Percentiles rank a stretch among this genome's conserved stretches.
These are phyloP conservation scores for Yamadazyma conglobata DNA, from an alignment of 1,139 yeast species.

Conservation along the genomic window DNA sequence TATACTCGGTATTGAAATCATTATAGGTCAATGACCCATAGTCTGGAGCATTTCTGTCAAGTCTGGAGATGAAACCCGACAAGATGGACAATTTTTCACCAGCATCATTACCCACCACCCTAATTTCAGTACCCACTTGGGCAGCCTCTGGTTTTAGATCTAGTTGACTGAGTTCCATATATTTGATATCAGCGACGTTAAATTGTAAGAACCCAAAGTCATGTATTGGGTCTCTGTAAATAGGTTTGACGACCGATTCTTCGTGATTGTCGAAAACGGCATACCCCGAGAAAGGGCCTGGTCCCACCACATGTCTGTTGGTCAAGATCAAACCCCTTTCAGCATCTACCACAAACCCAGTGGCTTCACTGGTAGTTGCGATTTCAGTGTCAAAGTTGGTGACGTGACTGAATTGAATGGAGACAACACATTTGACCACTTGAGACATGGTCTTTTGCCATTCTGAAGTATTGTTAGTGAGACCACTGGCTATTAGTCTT, in stretches of 20 bases:
- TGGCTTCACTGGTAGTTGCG: conserved; percentile 82
- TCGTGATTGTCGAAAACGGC: conserved; percentile 94
- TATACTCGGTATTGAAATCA: conserved; percentile 93
- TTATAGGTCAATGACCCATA: conserved; percentile 88
- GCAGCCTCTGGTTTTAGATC: conserved; percentile 79
- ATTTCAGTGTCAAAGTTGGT: conserved; percentile 83
- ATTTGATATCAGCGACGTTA: conserved; percentile 67
- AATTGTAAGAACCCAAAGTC: conserved; percentile 81
- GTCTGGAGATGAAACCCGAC: conserved; percentile 84
- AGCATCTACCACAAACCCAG: conserved; percentile 93
- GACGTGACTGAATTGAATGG: conserved; percentile 86
- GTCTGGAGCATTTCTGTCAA: conserved; percentile 93
- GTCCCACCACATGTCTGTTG: conserved; percentile 91
- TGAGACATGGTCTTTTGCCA: conserved; percentile 85
- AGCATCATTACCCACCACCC: conserved; percentile 95
- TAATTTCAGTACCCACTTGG: conserved; percentile 82
- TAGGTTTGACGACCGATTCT: conserved; percentile 82
- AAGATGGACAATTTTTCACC: conserved; percentile 89
- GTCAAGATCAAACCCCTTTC: conserved; percentile 79
- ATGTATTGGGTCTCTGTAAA: conserved; percentile 81
- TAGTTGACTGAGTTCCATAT: conserved; percentile 67
- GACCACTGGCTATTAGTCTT: too few species aligned
- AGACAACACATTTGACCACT: conserved; percentile 84
- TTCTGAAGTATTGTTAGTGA: conserved; percentile 14
- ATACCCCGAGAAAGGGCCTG: conserved; percentile 89